Evolutionary conservation across 129 eudicot species (phyloP), one percentile per base, ranked within the genome.

Genomic region (Flaveria ramosissima): DNA sequence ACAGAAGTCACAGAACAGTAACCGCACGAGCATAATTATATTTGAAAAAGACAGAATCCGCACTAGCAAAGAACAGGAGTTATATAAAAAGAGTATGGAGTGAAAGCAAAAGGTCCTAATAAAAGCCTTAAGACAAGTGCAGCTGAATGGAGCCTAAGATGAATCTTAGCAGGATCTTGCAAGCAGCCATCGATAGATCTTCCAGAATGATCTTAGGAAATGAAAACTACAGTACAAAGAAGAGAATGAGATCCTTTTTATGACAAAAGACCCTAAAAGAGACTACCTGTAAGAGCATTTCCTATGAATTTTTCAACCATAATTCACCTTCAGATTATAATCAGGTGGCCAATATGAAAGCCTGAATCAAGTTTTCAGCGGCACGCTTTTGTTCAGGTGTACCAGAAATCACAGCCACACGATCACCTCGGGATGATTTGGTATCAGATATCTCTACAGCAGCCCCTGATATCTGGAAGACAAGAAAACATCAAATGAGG

Each of bases 281-380:
- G 63, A 66, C 79, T 53, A 74, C 43, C 52, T 46, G 73, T 56
- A 50, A 32, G 80, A 57, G 71, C 65, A 75, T 55, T 66, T 72
- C 78, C 72, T 84, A 71, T 39, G 45, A 77, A 14, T 68, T 66
- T 48, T 66, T 42, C 71, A 76, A 71, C 82, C 72, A 57, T 68
- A 60, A 12, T 73, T 84, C 85, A 76, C 90, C 86, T 81, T 77
- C 80, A 32, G 15, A 43, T 56, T 42, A 68, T 59, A 59, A 43
- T 80, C 83, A 93, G 74, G 99, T 87, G 64, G 99, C 84, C 94
- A 94, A 66, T 52, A 94, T 94, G 88, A 94, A 94, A 70, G 99
- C 99, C 87, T 89, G 99, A 77, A 94, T 86, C 87, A 94, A 80
- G 86, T 89, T 91, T 83, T 94, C 97, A 74, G 99, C 99, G 9